phyloP scores from a whole-genome alignment of 139 green algal genomes.

The Pseudopediastrum boryanum region DNA sequence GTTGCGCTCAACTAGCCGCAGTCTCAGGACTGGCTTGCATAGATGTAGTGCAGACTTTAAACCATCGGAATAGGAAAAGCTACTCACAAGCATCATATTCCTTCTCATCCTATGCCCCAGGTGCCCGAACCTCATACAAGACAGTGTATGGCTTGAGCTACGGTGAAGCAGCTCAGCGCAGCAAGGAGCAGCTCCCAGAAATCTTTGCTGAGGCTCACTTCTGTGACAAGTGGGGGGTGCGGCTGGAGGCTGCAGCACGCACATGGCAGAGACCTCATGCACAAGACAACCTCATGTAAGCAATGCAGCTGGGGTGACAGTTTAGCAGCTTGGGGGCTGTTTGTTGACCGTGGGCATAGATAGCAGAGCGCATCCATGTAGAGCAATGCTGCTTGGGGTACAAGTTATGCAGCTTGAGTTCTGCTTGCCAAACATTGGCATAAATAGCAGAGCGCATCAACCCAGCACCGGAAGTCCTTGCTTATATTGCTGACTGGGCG shows the following conservation, averaged over 20 bases:
- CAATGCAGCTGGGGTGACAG: not conserved
- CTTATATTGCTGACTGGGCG: too few relatives aligned
- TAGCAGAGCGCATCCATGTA: too few relatives aligned
- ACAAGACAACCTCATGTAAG: slow-evolving; percentile 86
- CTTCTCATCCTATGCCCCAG: slow-evolving; percentile 32
- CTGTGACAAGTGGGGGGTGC: slow-evolving; percentile 76
- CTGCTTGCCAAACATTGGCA: too few relatives aligned
- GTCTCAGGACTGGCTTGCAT: not conserved
- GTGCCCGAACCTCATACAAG: slow-evolving; percentile 82
- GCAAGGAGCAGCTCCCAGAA: slow-evolving; percentile 62
- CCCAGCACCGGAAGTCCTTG: too few relatives aligned
- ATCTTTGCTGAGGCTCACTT: slow-evolving; percentile 68
- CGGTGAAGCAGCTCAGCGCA: slow-evolving; percentile 57
- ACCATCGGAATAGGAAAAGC: too few relatives aligned
- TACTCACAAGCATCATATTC: not conserved
- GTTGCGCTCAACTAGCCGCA: not conserved
- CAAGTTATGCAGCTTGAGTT: too few relatives aligned
- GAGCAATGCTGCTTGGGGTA: too few relatives aligned
- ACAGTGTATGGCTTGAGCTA: slow-evolving; percentile 68
- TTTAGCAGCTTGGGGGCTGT: too few relatives aligned
- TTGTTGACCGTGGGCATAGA: too few relatives aligned
- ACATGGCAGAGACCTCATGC: slow-evolving; percentile 88
- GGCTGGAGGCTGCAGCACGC: slow-evolving; percentile 72
- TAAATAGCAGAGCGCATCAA: too few relatives aligned
- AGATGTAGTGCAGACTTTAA: not conserved